Conservation (phyloP, 306 rosid genomes). For the Prunus mongolica region DNA sequence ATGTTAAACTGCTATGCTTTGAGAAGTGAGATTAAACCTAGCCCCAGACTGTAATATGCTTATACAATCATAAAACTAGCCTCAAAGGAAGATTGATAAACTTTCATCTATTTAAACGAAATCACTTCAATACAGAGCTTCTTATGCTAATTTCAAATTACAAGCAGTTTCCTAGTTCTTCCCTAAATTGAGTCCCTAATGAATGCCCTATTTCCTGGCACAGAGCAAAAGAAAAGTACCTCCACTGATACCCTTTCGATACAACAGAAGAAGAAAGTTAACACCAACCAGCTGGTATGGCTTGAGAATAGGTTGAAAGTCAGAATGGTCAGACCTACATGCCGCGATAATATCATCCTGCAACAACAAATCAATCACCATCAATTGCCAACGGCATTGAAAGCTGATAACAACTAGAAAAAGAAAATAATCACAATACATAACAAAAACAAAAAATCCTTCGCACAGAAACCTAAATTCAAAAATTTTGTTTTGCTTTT, state of each 20-base stretch:
- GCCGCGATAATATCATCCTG: slow-evolving; percentile 86
- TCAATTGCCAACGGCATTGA: neutral
- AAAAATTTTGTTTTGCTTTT: neutral
- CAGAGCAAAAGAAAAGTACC: slow-evolving; percentile 38
- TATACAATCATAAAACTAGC: neutral
- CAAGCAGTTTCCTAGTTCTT: neutral
- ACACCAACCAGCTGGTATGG: slow-evolving; percentile 95
- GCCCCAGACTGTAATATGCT: neutral
- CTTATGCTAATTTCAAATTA: neutral
- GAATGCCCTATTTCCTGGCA: neutral
- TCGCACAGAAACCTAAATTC: neutral
- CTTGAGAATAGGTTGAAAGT: slow-evolving; percentile 87
- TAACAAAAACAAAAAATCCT: neutral
- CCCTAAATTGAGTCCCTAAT: neutral
- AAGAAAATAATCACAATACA: neutral
- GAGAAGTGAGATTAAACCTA: slow-evolving; percentile 3
- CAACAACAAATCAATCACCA: neutral
- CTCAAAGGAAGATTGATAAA: neutral
- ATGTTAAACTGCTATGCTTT: slow-evolving; percentile 17
- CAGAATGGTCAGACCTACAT: slow-evolving; percentile 72
- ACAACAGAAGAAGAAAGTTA: slow-evolving; percentile 82
- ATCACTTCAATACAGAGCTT: neutral
- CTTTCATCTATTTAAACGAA: neutral
- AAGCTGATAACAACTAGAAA: neutral
- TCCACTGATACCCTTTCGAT: slow-evolving; percentile 89